Evolutionary conservation across 2,329 filamentous ascomycete genomes (phyloP).

Genomic region (Hortaea werneckii): DNA sequence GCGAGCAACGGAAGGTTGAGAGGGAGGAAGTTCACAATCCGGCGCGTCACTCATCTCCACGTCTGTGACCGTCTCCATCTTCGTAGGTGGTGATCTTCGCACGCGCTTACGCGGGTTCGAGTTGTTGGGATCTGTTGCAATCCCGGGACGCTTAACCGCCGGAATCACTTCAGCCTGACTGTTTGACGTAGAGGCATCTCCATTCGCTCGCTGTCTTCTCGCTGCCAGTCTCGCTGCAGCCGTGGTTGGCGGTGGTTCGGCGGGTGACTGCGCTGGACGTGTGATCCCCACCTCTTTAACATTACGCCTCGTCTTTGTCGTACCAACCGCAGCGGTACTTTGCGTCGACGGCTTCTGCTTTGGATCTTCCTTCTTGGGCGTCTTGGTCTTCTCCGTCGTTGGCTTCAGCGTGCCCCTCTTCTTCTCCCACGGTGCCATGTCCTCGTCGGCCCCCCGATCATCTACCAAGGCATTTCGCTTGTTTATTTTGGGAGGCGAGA

Average conservation of each 20-base stretch:
- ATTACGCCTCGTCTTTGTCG: not conserved
- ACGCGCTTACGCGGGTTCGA: constrained; percentile 1
- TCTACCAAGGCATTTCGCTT: constrained; percentile 10
- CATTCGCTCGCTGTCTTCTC: constrained; percentile 4
- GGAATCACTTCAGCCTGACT: not conserved
- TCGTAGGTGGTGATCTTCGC: not conserved
- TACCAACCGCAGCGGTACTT: not conserved
- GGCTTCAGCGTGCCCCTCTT: not conserved
- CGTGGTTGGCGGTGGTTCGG: constrained; percentile 3
- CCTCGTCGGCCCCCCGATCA: constrained; percentile 1
- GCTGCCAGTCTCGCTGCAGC: constrained; percentile 17
- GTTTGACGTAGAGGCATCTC: not conserved
- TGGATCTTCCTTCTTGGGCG: no score
- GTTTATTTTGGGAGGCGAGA: constrained; percentile 7
- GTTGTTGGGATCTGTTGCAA: not conserved
- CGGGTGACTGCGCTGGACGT: not conserved
- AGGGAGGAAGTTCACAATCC: no score
- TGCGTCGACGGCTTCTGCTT: not conserved
- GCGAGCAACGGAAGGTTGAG: no score
- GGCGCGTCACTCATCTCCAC: no score
- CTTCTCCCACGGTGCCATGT: constrained; percentile 20
- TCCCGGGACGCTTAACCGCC: constrained; percentile 1
- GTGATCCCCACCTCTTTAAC: not conserved
- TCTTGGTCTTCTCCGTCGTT: no score
- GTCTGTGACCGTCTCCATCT: no score